Evolutionary conservation across 179 eudicot genomes (phyloP).

Genomic region (Nepenthes alata): DNA sequence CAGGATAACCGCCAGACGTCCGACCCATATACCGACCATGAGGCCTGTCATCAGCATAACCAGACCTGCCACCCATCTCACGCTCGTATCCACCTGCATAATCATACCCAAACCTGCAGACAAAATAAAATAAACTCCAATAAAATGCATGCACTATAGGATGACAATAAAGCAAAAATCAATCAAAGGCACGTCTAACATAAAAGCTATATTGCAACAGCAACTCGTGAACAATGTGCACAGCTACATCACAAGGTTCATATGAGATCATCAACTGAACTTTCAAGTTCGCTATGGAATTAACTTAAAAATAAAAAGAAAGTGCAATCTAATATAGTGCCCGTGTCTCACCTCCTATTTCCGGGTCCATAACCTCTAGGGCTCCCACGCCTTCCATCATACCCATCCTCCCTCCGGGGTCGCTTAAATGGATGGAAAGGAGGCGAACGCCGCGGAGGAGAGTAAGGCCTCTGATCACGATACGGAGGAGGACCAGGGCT

Average conservation of each 20-base stretch:
- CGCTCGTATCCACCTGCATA: slow-evolving; percentile 67
- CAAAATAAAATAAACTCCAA: no score
- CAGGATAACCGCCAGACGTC: slow-evolving; percentile 60
- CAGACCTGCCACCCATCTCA: slow-evolving; percentile 62
- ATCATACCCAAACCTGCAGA: slow-evolving; percentile 73
- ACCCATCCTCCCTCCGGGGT: slow-evolving; percentile 59
- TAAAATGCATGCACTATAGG: no score
- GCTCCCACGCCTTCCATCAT: slow-evolving; percentile 68
- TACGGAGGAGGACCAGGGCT: slow-evolving; percentile 53
- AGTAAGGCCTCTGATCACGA: slow-evolving; percentile 43
- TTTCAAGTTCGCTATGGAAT: no score
- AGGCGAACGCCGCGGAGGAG: slow-evolving; percentile 46
- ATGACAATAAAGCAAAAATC: no score
- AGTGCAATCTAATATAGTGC: not conserved
- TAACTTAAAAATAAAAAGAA: no score
- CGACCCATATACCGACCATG: slow-evolving; percentile 76
- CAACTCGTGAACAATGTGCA: no score
- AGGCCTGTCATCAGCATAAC: slow-evolving; percentile 74
- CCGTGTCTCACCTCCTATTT: slow-evolving; percentile 39
- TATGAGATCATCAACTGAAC: no score
- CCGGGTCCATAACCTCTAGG: slow-evolving; percentile 60
- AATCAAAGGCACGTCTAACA: no score
- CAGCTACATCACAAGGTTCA: no score
- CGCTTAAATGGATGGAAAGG: slow-evolving; percentile 66
- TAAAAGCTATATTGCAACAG: no score